These are phyloP conservation scores for Xylaria scruposa DNA, from an alignment of 495 filamentous ascomycete genomes.

Conservation along the genomic window DNA sequence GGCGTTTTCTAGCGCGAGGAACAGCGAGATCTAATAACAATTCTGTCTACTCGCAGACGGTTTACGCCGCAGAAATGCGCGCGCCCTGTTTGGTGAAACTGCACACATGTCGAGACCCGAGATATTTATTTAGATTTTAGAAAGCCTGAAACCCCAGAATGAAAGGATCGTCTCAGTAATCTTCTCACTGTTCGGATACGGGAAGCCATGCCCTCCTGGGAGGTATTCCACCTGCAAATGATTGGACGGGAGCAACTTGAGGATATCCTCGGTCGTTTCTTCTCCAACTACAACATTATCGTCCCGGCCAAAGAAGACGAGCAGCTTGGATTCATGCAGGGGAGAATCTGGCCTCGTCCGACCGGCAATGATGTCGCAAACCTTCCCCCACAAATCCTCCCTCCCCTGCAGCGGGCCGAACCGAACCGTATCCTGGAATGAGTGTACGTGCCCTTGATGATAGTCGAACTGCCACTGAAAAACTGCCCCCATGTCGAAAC, in stretches of 20 bases:
- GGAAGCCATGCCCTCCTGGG: constrained; percentile 38
- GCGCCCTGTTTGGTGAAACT: not conserved
- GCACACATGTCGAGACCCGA: not conserved
- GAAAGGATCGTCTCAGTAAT: constrained; percentile 30
- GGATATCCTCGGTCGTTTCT: constrained; percentile 36
- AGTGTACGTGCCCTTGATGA: constrained; percentile 39
- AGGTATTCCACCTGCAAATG: constrained; percentile 36
- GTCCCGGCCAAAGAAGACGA: constrained; percentile 35
- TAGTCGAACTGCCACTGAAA: constrained; percentile 44
- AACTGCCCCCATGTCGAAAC: constrained; percentile 30
- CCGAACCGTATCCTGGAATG: constrained; percentile 39
- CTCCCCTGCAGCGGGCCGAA: constrained; percentile 35
- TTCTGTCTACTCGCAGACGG: too few species aligned
- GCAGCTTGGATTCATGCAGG: constrained; percentile 34
- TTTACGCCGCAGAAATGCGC: not conserved
- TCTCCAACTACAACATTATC: constrained; percentile 34
- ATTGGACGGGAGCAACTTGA: constrained; percentile 30
- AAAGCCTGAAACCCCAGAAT: constrained; percentile 27
- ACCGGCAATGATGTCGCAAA: constrained; percentile 36
- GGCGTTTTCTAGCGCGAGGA: too few species aligned
- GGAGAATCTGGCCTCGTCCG: constrained; percentile 23
- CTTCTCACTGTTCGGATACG: constrained; percentile 30
- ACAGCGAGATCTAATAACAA: too few species aligned
- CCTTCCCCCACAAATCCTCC: constrained; percentile 36
- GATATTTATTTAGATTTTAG: not conserved